Base-by-base conservation (phyloP, 441 rosid genomes). In the Erodium chrysanthum region DNA sequence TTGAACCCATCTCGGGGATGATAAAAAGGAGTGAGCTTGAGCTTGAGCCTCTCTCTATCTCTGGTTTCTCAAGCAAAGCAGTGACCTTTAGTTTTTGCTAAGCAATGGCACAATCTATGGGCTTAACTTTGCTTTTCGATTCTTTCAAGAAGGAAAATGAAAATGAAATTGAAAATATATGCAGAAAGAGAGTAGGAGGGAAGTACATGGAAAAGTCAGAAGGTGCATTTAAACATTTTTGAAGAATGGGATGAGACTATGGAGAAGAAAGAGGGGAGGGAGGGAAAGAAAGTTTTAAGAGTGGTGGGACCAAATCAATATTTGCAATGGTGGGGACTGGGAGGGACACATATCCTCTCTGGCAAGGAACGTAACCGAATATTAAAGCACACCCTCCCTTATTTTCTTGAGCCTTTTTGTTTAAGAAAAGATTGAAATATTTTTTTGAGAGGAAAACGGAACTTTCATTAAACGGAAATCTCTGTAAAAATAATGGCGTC, bases 1-100 rank as follows among this genome's bases (percentile, higher is more conserved):
- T 58, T 4, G 62, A 58, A 58, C 62, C 62, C 62, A 58, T 58
- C 62, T 58, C 2, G 62, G 27, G 62, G 62, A 58, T 58, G 27
- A 21, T 10, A 22, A 21, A 15, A 22, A 58, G 27, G 62, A 58
- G n/a, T 9, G 29, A 58, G 62, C 62, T 58, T 58, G 22, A 15
- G 56, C 56, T n/a, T 42, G 37, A 40, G 46, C 46, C 54, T 46
- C 22, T 50, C 59, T 50, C 59, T 3, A 29, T 46, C 52, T 52
- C 59, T 54, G 61, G 29, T 4, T 58, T 21, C 62, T 58, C 27
- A 56, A 56, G 7, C 14, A 58, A 58, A 58, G 27, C 11, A 58
- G 22, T 21, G 62, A 20, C 12, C 62, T 58, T 58, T 58, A 8
- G 27, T 10, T 21, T 7, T 58, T 58, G 29, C 27, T 21, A 56